phyloP scores from a whole-genome alignment of 352 stramenopile genomes.

The Globisporangium carolinianum region DNA sequence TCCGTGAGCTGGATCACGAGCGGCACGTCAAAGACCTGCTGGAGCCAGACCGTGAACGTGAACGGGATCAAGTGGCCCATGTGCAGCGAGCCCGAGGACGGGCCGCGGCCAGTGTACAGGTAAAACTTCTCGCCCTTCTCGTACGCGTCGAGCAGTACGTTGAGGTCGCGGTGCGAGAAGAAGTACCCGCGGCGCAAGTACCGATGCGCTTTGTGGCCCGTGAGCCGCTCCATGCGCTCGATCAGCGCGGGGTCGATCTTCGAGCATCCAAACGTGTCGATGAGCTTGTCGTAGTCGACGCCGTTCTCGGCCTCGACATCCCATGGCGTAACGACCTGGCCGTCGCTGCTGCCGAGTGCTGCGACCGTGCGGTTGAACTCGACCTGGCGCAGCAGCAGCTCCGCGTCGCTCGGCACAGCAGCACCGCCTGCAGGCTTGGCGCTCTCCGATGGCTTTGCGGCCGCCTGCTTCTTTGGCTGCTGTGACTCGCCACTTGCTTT shows the following conservation, averaged over 20 bases:
- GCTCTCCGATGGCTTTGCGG: constrained; percentile 57
- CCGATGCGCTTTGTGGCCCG: constrained; percentile 90
- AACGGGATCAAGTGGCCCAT: constrained; percentile 99
- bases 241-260: constrained; percentile 93
- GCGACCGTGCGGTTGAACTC: constrained; percentile 68
- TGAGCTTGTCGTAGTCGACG: constrained; percentile 99
- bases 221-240: constrained; percentile 93
- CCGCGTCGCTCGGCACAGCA: constrained; percentile 39
- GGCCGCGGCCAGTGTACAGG: constrained; percentile 98
- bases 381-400: constrained; percentile 64
- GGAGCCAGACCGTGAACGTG: constrained; percentile 98
- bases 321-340: constrained; percentile 90
- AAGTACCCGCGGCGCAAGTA: constrained; percentile 99
- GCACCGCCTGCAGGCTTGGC: constrained; percentile 60
- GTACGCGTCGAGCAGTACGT: constrained; percentile 93
- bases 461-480: constrained; percentile 27
- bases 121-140: constrained; percentile 98
- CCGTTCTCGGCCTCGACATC: constrained; percentile 92
- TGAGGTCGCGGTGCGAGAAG: constrained; percentile 99
- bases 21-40: constrained; percentile 98
- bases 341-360: constrained; percentile 37
- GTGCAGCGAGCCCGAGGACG: constrained; percentile 96
- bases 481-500: constrained; percentile 16
- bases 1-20: constrained; percentile 99
- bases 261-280: constrained; percentile 96